Conservation (phyloP, 169 alveolate species). For the Blepharisma undulans region DNA sequence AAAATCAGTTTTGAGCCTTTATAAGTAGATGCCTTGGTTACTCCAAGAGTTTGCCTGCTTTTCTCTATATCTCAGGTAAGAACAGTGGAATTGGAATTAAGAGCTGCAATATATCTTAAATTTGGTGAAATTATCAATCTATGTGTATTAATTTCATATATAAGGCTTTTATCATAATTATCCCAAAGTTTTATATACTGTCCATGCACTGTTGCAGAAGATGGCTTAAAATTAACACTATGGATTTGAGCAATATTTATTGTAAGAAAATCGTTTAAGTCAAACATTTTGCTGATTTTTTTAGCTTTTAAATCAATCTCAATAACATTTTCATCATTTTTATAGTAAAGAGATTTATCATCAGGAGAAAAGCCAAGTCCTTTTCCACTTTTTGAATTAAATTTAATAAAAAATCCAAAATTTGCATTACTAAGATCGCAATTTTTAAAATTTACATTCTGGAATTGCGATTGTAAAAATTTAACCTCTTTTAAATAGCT, state of each 20-base stretch:
- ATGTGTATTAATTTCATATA: neutral
- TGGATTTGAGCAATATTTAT: neutral
- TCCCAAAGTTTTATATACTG: neutral
- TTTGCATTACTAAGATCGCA: neutral
- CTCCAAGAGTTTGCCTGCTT: neutral
- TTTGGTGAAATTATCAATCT: neutral
- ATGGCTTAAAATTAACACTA: neutral
- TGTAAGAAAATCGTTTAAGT: neutral
- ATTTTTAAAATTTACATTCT: neutral
- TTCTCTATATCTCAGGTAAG: neutral
- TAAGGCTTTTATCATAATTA: neutral
- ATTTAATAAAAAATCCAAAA: neutral
- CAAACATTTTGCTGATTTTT: neutral
- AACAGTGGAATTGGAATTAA: neutral
- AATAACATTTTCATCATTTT: neutral
- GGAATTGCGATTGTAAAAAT: neutral
- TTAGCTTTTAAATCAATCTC: neutral
- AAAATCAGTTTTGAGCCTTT: neutral
- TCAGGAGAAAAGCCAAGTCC: neutral
- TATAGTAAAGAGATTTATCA: neutral
- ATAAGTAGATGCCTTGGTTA: neutral
- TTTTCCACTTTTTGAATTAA: neutral
- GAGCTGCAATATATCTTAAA: neutral
- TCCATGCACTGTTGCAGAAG: neutral
- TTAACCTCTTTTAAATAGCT: neutral